phyloP scores from a whole-genome alignment of 1,284 basidiomycete species.

The Microbotryum lychnidis-dioicae region DNA sequence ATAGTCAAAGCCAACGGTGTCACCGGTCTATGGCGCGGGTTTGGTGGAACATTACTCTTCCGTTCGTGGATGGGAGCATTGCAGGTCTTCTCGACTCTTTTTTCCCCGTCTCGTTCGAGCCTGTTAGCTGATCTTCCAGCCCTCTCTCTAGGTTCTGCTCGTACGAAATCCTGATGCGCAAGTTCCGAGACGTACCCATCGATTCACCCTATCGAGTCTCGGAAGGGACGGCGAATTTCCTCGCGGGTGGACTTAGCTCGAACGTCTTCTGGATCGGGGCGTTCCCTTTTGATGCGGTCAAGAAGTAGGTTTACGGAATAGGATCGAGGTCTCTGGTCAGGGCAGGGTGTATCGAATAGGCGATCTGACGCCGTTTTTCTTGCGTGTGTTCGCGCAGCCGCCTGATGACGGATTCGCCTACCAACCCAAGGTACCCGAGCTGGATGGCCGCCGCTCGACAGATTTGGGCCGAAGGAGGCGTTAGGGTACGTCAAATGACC shows the following conservation, averaged over 20 bases:
- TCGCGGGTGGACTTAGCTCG: conserved; percentile 47
- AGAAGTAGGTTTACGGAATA: conserved; percentile 48
- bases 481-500: conserved; percentile 25
- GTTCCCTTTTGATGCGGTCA: conserved; percentile 67
- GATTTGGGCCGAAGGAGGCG: conserved; percentile 50
- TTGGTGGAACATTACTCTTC: conserved; percentile 41
- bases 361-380: too few species aligned
- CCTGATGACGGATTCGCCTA: conserved; percentile 48
- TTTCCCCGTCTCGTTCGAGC: background rate
- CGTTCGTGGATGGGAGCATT: conserved; percentile 39
- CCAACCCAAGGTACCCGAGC: conserved; percentile 45
- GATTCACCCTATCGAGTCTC: conserved; percentile 46
- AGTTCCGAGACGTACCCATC: conserved; percentile 21
- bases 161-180: conserved; percentile 37
- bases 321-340: too few species aligned
- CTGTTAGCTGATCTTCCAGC: background rate
- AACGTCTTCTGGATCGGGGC: conserved; percentile 49
- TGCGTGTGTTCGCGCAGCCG: conserved; percentile 24
- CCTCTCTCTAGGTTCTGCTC: conserved; percentile 35
- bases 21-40: conserved; percentile 38
- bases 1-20: conserved; percentile 36
- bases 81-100: conserved; percentile 31
- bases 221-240: conserved; percentile 57
- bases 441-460: conserved; percentile 49
- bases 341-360: too few species aligned